Percentiles rank a stretch among this genome's conserved stretches.
phyloP scores from a whole-genome alignment of 208 protist species.

The Leishmania tropica region DNA sequence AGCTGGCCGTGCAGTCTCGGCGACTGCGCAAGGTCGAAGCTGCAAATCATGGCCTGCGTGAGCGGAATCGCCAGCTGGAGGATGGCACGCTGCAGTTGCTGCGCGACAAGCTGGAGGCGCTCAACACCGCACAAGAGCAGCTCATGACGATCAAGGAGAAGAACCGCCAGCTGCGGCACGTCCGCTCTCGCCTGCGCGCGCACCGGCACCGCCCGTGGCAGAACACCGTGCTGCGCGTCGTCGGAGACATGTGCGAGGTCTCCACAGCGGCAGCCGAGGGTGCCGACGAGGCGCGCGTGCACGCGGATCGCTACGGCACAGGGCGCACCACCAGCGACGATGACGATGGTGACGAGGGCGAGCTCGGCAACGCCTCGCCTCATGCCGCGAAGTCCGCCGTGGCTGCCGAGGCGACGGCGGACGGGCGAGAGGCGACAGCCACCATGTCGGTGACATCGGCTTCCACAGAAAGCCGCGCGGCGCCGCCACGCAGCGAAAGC shows the following conservation, averaged over 20 bases:
- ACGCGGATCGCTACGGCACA: conserved; percentile 27
- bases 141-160: conserved; percentile 59
- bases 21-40: conserved; percentile 67
- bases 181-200: conserved; percentile 82
- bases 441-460: background rate
- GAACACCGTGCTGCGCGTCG: conserved; percentile 64
- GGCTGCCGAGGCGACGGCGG: background rate
- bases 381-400: conserved; percentile 6
- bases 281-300: conserved; percentile 54
- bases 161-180: conserved; percentile 58
- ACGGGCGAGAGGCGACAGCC: background rate
- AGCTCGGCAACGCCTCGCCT: background rate
- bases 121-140: conserved; percentile 80
- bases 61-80: conserved; percentile 61
- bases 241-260: conserved; percentile 71
- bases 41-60: conserved; percentile 54
- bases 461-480: background rate
- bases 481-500: conserved; percentile 9
- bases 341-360: background rate
- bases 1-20: conserved; percentile 73
- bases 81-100: conserved; percentile 52
- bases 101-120: conserved; percentile 68
- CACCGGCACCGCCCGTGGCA: conserved; percentile 86
- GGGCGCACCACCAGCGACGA: background rate
- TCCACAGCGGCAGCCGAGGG: conserved; percentile 65